Evolutionary conservation across 192 early-diverging fungal genomes (phyloP), one percentile per base, ranked within the genome.

Genomic region (Diversispora epigaea): DNA sequence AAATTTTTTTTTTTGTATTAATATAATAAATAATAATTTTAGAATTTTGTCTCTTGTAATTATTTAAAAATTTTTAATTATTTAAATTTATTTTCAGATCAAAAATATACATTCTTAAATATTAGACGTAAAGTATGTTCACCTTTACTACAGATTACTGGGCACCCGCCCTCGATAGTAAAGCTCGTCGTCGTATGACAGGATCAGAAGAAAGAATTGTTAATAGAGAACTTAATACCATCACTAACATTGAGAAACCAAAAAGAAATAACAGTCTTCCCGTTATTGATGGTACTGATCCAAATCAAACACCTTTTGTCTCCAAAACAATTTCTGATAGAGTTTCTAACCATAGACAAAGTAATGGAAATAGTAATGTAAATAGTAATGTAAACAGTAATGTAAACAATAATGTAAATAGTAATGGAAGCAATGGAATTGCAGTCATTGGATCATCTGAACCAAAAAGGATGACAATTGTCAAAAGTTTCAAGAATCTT

Each of bases 101-200:
- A 32, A 32, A 32, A 32, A 32, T 32, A 32, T 32, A 32, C n/a
- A n/a, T n/a, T n/a, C n/a, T n/a, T n/a, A 32, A 32, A 32, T 32
- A 32, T 32, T 32, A 32, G 25, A 32, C 25, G 25, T 32, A 32
- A 32, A 54, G 50, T 11, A 83, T 80, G 82, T 78, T 83, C 22
- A 83, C 82, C 39, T 83, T 83, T 68, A 76, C 82, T n/a, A 80
- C 82, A 49, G 82, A 83, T 68, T 83, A 80, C 63, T 83, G 82
- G 82, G 82, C 82, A 1, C 82, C 82, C 2, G 82, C 77, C 71
- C 77, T 83, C 61, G 82, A 83, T 49, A 64, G 63, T 76, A 83
- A 80, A 41, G 82, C 80, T 49, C 79, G 82, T 43, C 77, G 82
- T 47, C 77, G 79, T 41, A 73, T 69, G 21, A 58, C 73, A 6